Conservation (phyloP, 2,329 filamentous ascomycete genomes). For the Fusarium ambrosium region DNA sequence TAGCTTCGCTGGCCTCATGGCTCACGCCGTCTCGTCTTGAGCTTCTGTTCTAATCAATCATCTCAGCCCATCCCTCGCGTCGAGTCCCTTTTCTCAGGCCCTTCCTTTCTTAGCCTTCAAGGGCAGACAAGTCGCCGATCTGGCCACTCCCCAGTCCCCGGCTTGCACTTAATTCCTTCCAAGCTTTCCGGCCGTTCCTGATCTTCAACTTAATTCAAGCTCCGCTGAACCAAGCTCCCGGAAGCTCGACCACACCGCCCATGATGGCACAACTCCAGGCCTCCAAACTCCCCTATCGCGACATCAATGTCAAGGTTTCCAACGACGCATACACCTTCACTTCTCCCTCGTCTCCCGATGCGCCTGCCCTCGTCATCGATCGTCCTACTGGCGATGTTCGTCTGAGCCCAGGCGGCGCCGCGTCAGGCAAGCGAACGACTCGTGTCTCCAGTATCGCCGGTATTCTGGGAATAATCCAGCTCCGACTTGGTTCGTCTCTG, state of each 20-base stretch:
- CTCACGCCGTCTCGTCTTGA: slow-evolving; percentile 31
- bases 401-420: slow-evolving; percentile 82
- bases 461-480: slow-evolving; percentile 92
- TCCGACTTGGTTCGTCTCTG: slow-evolving; percentile 81
- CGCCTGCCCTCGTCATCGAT: slow-evolving; percentile 89
- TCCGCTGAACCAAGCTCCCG: slow-evolving; percentile 24
- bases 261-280: slow-evolving; percentile 56
- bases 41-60: slow-evolving; percentile 31
- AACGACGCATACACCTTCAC: slow-evolving; percentile 95
- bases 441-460: slow-evolving; percentile 93
- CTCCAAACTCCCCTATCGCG: slow-evolving; percentile 79
- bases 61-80: slow-evolving; percentile 41
- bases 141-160: slow-evolving; percentile 32
- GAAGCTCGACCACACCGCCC: slow-evolving; percentile 25
- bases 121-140: slow-evolving; percentile 37
- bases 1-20: slow-evolving; percentile 49
- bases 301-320: slow-evolving; percentile 96
- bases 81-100: slow-evolving; percentile 39
- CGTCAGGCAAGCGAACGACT: slow-evolving; percentile 78
- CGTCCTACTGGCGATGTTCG: slow-evolving; percentile 92
- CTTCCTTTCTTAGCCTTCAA: slow-evolving; percentile 31
- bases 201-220: slow-evolving; percentile 18
- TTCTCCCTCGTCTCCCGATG: slow-evolving; percentile 91
- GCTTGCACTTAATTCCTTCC: slow-evolving; percentile 20
- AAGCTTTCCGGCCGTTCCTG: slow-evolving; percentile 17